These are phyloP conservation scores for Stereocaulon alpinum DNA, from an alignment of 495 filamentous ascomycete species.

Conservation along the genomic window DNA sequence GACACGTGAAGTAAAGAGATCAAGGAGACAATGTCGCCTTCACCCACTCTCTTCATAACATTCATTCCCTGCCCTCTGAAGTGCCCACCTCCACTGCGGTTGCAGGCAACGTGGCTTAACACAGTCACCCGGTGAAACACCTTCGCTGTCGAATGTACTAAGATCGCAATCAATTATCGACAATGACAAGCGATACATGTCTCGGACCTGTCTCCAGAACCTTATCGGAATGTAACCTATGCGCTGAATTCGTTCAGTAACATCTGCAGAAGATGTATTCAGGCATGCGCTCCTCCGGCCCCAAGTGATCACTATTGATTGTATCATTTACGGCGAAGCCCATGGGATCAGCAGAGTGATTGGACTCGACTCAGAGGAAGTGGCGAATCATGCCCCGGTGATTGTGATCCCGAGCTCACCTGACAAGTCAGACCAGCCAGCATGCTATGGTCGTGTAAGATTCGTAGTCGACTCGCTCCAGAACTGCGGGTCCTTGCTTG, in stretches of 20 bases:
- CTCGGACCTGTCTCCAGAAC: neutral
- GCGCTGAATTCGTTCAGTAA: neutral
- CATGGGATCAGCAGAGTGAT: no score
- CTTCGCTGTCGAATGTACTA: neutral
- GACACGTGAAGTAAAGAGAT: no score
- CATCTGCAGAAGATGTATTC: neutral
- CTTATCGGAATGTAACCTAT: neutral
- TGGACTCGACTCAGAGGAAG: neutral
- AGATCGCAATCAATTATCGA: neutral
- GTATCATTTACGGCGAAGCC: neutral
- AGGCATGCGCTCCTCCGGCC: neutral
- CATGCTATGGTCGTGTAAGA: neutral
- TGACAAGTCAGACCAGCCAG: neutral
- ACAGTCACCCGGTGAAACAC: neutral
- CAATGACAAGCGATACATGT: neutral
- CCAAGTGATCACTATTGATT: neutral
- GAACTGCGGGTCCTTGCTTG: no score
- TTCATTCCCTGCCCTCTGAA: neutral
- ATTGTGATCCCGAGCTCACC: neutral
- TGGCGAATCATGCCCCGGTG: neutral
- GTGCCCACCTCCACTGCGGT: neutral
- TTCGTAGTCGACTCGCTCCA: no score
- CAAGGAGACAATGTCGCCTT: neutral
- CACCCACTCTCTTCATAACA: neutral
- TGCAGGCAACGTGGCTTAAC: neutral